phyloP scores from a whole-genome alignment of 768 basidiomycete species.

The Termitomyces sp. region DNA sequence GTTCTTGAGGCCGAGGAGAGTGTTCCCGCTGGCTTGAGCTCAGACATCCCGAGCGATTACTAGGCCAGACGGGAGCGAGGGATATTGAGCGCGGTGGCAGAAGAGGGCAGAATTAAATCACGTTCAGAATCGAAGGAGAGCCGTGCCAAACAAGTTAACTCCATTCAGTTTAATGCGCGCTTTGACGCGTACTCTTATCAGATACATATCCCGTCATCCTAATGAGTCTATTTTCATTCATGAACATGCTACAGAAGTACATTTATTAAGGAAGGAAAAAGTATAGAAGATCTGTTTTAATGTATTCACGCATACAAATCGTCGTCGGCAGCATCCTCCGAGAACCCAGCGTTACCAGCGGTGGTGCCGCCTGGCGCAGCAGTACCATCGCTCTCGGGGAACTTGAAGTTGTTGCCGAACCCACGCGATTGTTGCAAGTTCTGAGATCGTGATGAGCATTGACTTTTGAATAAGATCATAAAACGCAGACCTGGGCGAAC shows the following conservation, averaged over 20 bases:
- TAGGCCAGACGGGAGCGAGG: neutral
- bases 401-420: constrained; percentile 96
- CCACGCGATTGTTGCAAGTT: constrained; percentile 88
- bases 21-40: constrained; percentile 13
- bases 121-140: neutral
- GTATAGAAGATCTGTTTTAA: constrained; percentile 1
- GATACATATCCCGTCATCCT: neutral
- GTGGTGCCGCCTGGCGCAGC: constrained; percentile 30
- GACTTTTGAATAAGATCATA: constrained; percentile 2
- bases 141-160: neutral
- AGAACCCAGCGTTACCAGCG: constrained; percentile 68
- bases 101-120: neutral
- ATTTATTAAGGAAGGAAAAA: constrained; percentile 1
- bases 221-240: constrained; percentile 1
- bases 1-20: constrained; percentile 38
- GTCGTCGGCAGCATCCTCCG: constrained; percentile 78
- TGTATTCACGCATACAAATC: constrained; percentile 75
- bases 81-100: neutral
- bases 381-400: constrained; percentile 70
- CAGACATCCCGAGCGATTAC: constrained; percentile 5
- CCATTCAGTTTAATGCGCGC: neutral
- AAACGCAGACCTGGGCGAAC: constrained; percentile 71
- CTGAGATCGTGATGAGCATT: constrained; percentile 29
- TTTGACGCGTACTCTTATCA: constrained; percentile 3
- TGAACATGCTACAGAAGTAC: constrained; percentile 3